phyloP scores from a whole-genome alignment of 345 rosid species.

The Leavenworthia alabamica region DNA sequence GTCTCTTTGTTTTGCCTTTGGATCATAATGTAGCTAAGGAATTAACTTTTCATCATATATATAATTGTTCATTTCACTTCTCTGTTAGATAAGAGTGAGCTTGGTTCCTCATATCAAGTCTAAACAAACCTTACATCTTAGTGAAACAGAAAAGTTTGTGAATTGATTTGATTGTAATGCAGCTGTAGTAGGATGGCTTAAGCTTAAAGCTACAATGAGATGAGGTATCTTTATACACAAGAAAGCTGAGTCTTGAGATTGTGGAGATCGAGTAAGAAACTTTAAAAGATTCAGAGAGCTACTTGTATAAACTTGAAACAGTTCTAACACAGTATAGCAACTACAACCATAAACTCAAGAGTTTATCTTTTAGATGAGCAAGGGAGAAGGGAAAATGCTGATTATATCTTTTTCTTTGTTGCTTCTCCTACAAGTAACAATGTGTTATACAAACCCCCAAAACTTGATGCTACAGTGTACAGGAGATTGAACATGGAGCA shows the following conservation, averaged over 20 bases:
- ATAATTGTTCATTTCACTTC: slow-evolving; percentile 19
- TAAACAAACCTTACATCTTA: not conserved
- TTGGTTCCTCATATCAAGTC: too few relatives aligned
- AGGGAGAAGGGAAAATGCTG: slow-evolving; percentile 19
- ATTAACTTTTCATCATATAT: slow-evolving; percentile 8
- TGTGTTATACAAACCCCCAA: not conserved
- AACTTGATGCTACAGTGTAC: not conserved
- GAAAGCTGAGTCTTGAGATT: slow-evolving; percentile 23
- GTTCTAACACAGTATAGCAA: not conserved
- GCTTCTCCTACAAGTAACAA: slow-evolving; percentile 10
- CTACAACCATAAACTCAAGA: not conserved
- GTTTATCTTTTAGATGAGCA: not conserved
- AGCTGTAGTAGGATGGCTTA: slow-evolving; percentile 86
- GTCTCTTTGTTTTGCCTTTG: slow-evolving; percentile 14
- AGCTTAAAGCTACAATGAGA: slow-evolving; percentile 69
- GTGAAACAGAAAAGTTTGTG: not conserved
- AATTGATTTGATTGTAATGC: not conserved
- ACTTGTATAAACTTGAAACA: too few relatives aligned
- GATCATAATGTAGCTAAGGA: slow-evolving; percentile 23
- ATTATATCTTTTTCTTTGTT: slow-evolving; percentile 6
- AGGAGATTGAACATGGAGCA: slow-evolving; percentile 8
- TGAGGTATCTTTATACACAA: slow-evolving; percentile 91
- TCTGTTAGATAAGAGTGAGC: too few relatives aligned
- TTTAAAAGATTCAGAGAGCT: not conserved
- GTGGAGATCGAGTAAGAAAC: slow-evolving; percentile 22